phyloP scores from a whole-genome alignment of 2,329 filamentous ascomycete genomes.

The Diaporthe ilicicola region DNA sequence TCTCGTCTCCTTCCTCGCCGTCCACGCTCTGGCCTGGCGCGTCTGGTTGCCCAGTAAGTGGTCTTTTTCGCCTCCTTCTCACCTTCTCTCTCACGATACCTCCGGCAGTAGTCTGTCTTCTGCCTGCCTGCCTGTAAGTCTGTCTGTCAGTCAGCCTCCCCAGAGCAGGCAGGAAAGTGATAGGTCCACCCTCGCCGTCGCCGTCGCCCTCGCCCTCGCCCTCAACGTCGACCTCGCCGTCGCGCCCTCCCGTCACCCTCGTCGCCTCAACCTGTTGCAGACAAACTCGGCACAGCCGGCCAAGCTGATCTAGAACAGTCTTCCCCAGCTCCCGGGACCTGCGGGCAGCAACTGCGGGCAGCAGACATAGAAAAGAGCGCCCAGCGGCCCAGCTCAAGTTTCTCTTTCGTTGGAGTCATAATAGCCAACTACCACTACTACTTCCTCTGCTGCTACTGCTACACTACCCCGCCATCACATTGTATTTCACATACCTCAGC shows the following conservation, averaged over 20 bases:
- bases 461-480: slow-evolving; percentile 7
- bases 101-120: too few species aligned
- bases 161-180: background rate
- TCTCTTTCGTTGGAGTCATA: background rate
- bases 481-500: background rate
- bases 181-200: slow-evolving; percentile 25
- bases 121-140: too few species aligned
- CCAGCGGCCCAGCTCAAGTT: background rate
- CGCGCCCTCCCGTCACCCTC: background rate
- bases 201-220: background rate
- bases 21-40: background rate
- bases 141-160: background rate
- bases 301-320: slow-evolving; percentile 29
- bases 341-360: background rate
- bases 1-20: background rate
- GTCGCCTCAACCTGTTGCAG: background rate
- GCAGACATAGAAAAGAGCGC: background rate
- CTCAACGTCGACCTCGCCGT: background rate
- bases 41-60: background rate
- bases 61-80: background rate
- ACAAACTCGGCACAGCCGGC: background rate
- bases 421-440: background rate
- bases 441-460: background rate
- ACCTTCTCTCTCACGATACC: background rate
- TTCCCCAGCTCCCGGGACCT: background rate